These are phyloP conservation scores for Trichosporon sp. DNA, from an alignment of 1,284 basidiomycete species.

Conservation along the genomic window DNA sequence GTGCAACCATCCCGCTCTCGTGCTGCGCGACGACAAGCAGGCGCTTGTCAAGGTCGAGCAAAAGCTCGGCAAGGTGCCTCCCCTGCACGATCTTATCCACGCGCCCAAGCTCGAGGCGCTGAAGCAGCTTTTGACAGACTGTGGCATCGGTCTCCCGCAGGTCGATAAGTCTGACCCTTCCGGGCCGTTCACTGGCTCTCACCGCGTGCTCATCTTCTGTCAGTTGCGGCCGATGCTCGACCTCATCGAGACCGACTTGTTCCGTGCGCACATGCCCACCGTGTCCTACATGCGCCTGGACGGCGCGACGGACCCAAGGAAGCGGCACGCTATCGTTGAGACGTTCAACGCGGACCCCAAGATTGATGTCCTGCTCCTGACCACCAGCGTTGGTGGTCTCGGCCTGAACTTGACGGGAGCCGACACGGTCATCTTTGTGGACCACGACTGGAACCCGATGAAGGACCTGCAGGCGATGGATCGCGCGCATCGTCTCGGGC, in stretches of 20 bases:
- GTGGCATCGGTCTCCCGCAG: slow-evolving; percentile 75
- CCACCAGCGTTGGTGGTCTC: slow-evolving; percentile 94
- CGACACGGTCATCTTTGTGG: slow-evolving; percentile 98
- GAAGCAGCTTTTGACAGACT: slow-evolving; percentile 88
- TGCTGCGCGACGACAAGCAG: slow-evolving; percentile 70
- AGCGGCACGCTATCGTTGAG: slow-evolving; percentile 93
- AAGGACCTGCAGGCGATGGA: slow-evolving; percentile 99
- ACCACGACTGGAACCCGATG: slow-evolving; percentile 99
- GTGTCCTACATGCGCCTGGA: slow-evolving; percentile 99
- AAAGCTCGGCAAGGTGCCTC: slow-evolving; percentile 58
- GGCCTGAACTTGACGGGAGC: slow-evolving; percentile 96
- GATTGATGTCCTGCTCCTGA: slow-evolving; percentile 94
- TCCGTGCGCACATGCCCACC: slow-evolving; percentile 87
- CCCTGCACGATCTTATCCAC: slow-evolving; percentile 77
- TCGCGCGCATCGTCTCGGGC: slow-evolving; percentile 94
- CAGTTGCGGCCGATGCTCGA: slow-evolving; percentile 99
- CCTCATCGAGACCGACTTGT: slow-evolving; percentile 92
- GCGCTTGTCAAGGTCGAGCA: slow-evolving; percentile 67
- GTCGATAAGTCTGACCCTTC: slow-evolving; percentile 65
- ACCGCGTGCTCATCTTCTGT: slow-evolving; percentile 97
- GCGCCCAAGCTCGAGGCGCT: slow-evolving; percentile 93
- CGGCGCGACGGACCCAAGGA: slow-evolving; percentile 81
- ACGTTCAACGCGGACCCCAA: slow-evolving; percentile 97
- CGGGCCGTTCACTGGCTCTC: slow-evolving; percentile 61
- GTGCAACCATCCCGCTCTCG: slow-evolving; percentile 93